These are phyloP conservation scores for Cercospora brassicicola DNA, from an alignment of 2,329 filamentous ascomycete genomes.

Conservation along the genomic window DNA sequence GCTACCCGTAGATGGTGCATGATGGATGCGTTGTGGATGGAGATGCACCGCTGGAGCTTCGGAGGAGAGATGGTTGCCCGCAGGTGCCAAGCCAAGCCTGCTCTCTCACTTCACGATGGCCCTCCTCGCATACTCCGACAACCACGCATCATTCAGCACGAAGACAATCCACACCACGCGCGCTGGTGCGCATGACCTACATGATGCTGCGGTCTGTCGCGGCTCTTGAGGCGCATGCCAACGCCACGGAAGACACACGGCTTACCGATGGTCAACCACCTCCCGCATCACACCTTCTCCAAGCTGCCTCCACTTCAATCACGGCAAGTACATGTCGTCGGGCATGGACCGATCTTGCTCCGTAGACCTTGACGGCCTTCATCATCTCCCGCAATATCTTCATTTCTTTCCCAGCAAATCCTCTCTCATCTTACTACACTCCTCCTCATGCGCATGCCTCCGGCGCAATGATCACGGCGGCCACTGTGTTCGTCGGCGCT, in stretches of 20 bases:
- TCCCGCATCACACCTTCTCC: background rate
- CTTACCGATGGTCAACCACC: background rate
- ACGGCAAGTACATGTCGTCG: background rate
- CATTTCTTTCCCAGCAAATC: background rate
- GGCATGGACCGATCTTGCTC: background rate
- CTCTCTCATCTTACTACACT: background rate
- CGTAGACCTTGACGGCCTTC: background rate
- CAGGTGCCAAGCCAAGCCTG: conserved; percentile 2
- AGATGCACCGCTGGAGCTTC: background rate
- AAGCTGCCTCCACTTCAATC: background rate
- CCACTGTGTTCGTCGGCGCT: background rate
- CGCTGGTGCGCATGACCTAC: background rate
- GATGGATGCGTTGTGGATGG: conserved; percentile 4
- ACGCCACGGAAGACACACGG: background rate
- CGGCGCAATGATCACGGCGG: background rate
- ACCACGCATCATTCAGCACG: background rate
- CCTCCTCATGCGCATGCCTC: background rate
- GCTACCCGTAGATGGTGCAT: conserved; percentile 29
- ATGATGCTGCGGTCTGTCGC: background rate
- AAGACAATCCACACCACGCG: background rate
- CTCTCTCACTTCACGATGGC: background rate
- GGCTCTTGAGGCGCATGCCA: background rate
- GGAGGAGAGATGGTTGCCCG: conserved; percentile 8
- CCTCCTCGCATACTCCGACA: background rate
- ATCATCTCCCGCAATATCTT: background rate